Evolutionary conservation across 441 rosid species (phyloP), one percentile per base, ranked within the genome.

Genomic region (Corymbia citriodora): DNA sequence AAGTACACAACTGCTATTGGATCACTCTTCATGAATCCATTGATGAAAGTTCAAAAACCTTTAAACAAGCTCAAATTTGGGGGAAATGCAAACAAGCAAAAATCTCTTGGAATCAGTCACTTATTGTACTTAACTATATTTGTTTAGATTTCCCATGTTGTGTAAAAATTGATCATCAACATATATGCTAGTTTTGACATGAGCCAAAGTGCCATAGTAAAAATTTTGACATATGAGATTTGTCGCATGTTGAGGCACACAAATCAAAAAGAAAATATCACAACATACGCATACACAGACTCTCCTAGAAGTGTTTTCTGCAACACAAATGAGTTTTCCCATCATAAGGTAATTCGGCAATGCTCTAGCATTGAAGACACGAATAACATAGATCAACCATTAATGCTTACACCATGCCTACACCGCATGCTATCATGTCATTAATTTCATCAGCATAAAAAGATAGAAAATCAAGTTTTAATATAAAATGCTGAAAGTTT

Each of bases 1-100:
- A 92, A n/a, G 88, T 95, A 96, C 85, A 94, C 91, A 93, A 96
- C 4, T 61, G 93, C 92, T 96, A 96, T 94, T 4, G 99, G 98
- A 91, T 97, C 99, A 93, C 99, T 97, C 68, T 61, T 90, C 90
- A 94, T 89, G 23, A 89, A 87, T 90, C 90, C 54, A 89, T 89
- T 45, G 87, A 83, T 50, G n/a, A 23, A 89, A 87, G 31, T 15
- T 6, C 72, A 88, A 88, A 29, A 86, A 74, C 25, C 36, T 79
- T 8, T 74, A 21, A 54, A 49, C 19, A 70, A 91, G n/a, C 21
- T 83, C 21, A 45, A 87, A 68, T 21, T 45, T 27, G 0, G 65
- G 2, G 7, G n/a, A 3, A 25, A 59, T 8, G 29, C 48, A 79
- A 79, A 23, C 25, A 79, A 79, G 52, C 86, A 79, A 0, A 79